Conservation (phyloP, 306 rosid genomes). For the Corylus avellana region DNA sequence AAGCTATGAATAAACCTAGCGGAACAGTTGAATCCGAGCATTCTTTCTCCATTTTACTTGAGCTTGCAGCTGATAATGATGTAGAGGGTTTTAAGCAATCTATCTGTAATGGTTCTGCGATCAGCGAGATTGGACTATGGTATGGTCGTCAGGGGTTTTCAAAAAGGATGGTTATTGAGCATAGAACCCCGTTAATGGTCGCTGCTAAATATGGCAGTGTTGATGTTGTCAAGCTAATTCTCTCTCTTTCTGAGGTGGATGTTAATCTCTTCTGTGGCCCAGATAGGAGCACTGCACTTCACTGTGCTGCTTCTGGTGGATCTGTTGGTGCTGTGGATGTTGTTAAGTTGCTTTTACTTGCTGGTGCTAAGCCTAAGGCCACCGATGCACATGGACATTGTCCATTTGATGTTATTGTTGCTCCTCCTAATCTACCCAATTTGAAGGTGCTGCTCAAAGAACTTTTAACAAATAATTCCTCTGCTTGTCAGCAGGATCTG, state of each 20-base stretch:
- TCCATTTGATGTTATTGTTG: conserved; percentile 69
- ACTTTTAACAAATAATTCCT: conserved; percentile 44
- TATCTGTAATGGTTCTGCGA: conserved; percentile 44
- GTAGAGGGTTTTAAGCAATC: conserved; percentile 55
- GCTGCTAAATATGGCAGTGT: conserved; percentile 84
- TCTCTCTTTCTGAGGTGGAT: conserved; percentile 48
- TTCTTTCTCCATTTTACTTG: conserved; percentile 64
- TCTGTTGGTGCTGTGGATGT: conserved; percentile 55
- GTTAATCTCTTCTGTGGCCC: conserved; percentile 65
- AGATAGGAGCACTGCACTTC: conserved; percentile 81
- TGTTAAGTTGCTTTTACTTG: conserved; percentile 63
- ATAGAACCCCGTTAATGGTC: conserved; percentile 85
- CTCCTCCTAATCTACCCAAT: conserved; percentile 53
- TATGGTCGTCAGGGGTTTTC: conserved; percentile 65
- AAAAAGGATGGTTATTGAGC: conserved; percentile 65
- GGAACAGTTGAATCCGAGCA: conserved; percentile 43
- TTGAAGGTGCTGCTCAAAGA: conserved; percentile 49
- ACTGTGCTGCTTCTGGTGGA: conserved; percentile 90
- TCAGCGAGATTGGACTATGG: conserved; percentile 70
- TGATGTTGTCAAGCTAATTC: conserved; percentile 65
- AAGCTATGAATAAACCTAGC: conserved; percentile 61
- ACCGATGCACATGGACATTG: conserved; percentile 62
- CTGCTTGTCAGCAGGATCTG: conserved; percentile 35
- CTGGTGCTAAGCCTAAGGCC: conserved; percentile 61
- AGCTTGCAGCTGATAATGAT: conserved; percentile 83